Conservation (phyloP, 495 filamentous ascomycete genomes). For the Xylaria sp. region DNA sequence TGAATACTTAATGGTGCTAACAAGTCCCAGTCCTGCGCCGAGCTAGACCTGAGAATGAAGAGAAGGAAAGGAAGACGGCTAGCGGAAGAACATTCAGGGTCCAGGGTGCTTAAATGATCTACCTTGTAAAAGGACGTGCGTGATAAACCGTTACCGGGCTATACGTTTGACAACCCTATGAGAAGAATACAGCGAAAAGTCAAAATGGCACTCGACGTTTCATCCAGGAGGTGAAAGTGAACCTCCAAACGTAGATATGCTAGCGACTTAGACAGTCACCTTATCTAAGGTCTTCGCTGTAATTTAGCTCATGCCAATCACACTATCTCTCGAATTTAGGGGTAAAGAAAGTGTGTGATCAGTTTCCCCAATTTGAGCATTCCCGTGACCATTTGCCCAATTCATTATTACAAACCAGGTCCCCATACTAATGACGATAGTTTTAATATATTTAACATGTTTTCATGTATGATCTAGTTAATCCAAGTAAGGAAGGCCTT, state of each 20-base stretch:
- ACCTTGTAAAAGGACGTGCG: not conserved
- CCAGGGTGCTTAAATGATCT: conserved; percentile 36
- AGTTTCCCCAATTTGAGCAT: not conserved
- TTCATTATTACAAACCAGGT: no score
- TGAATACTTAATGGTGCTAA: conserved; percentile 28
- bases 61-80: conserved; percentile 97
- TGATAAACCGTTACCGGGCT: not conserved
- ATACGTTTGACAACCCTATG: not conserved
- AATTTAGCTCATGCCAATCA: not conserved
- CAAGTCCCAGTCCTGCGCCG: conserved; percentile 75
- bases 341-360: not conserved
- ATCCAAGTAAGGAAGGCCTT: no score
- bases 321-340: not conserved
- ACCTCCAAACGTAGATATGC: not conserved
- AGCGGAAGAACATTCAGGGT: conserved; percentile 94
- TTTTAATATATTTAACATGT: no score
- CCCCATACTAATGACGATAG: no score
- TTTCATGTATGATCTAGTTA: no score
- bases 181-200: conserved; percentile 4
- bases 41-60: conserved; percentile 91
- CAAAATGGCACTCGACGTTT: not conserved
- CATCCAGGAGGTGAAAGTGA: not conserved
- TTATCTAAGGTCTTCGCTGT: not conserved
- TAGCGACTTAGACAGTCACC: not conserved
- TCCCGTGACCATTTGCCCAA: no score